Evolutionary conservation across 2,329 filamentous ascomycete species (phyloP), one percentile per base, ranked within the genome.

Genomic region (Pseudovirgaria hyperparasitica): DNA sequence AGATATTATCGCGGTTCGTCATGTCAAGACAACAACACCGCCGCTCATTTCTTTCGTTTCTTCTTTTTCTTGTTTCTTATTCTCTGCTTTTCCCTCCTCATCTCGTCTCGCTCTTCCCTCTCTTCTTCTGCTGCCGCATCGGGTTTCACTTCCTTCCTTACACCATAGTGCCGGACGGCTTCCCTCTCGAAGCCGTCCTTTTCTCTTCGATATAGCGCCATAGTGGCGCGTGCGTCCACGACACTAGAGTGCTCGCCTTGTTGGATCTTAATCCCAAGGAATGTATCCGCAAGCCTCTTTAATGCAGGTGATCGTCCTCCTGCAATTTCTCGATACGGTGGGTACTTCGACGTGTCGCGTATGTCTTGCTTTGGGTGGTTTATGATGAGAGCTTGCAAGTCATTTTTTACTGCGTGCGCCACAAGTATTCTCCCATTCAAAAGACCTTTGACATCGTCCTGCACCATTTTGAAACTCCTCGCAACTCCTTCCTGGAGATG

Each of bases 161-260:
- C 11, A 30, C 48, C 46, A 32, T 48, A 90, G 31, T 69, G 72
- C 51, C 72, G 76, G 30, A 75, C 61, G 50, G 84, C 73, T 48
- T 92, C 82, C 31, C 73, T 62, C 48, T 96, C 90, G 47, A 98
- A 94, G 1, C 67, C 79, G 11, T 75, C 65, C 58, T 94, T 96
- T 50, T 85, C 72, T 38, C 73, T 71, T 35, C 81, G 68, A 46
- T 92, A 96, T 22, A 98, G 58, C 30, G 87, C 59, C 85, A 98
- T 96, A 1, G 85, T 77, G 5, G 82, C 84, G 39, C 84, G 65
- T 2, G 90, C 90, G 61, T 98, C 90, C 43, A 76, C 72, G 29
- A 76, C 60, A 42, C 65, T 70, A 28, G 63, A 70, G 57, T 76
- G 72, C 34, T 66, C 63, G 2, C 69, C 70, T 4, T 57, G 58